Evolutionary conservation across 164 flowering plant species (phyloP), one percentile per base, ranked within the genome.

Genomic region (Macadamia integrifolia): DNA sequence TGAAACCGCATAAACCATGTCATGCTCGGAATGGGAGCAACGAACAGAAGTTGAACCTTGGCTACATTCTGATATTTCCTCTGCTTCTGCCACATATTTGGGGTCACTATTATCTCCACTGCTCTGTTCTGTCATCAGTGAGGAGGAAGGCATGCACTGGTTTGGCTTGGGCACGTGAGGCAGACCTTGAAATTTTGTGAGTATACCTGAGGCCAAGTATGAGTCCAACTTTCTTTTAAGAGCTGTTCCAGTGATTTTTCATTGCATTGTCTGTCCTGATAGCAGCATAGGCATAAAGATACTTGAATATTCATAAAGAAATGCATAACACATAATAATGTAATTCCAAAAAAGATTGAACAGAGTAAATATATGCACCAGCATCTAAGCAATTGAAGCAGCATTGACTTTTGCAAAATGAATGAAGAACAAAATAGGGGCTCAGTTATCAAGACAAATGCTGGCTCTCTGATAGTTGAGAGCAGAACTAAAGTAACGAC

Each of bases 211-310:
- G 17, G 90, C 85, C 76, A 84, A 61, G 77, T 88, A 94, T 28
- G 90, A 82, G 59, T 87, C 97, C 76, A 92, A 48, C 79, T 90
- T 94, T 88, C 90, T 94, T 72, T 89, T 92, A 95, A 43, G 99
- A 94, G 77, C 95, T 88, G 81, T 94, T 87, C 99, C 99, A 95
- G 65, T 95, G 99, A 75, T 95, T 95, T 81, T 95, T 95, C 69
- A 95, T 95, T n/a, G 98, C 83, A 88, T 95, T 95, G 85, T 95
- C 99, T 66, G 99, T 80, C 92, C 99, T 95, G 57, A 52, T 52
- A 1, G 57, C 57, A n/a, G 14, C 57, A 52, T 17, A 52, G 6
- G 57, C 57, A 13, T 52, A 52, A 52, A 52, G 57, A 52, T 52
- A n/a, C 15, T 52, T 52, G 17, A 52, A 2, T 13, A 52, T 13